Evolutionary conservation across 495 filamentous ascomycete species (phyloP).

Genomic region (Penicillium mononematosum): DNA sequence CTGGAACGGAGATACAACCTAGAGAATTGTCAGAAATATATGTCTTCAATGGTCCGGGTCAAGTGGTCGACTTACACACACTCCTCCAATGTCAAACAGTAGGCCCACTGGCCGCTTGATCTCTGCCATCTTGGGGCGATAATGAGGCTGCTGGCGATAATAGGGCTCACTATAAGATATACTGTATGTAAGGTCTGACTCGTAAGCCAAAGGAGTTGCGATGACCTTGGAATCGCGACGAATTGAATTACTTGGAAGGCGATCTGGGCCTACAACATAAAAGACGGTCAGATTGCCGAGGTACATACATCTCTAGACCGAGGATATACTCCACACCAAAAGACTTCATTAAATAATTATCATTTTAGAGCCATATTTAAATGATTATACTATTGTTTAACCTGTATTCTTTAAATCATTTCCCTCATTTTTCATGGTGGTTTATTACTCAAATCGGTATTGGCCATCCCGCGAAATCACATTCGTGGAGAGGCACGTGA

Average conservation of each 20-base stretch:
- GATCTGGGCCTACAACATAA: neutral
- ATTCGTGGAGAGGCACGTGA: conserved; percentile 11
- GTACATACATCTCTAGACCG: conserved; percentile 18
- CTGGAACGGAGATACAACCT: conserved; percentile 92
- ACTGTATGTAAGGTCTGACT: neutral
- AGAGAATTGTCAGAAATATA: conserved; percentile 6
- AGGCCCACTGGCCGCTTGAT: conserved; percentile 66
- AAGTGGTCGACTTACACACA: conserved; percentile 67
- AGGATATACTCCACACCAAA: conserved; percentile 10
- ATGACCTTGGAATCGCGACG: conserved; percentile 8
- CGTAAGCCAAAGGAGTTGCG: neutral
- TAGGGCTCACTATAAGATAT: neutral
- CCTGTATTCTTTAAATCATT: too few relatives aligned
- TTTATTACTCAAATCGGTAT: neutral
- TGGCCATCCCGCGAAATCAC: neutral
- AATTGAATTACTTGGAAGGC: conserved; percentile 9
- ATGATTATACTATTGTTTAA: neutral
- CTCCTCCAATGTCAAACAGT: conserved; percentile 95
- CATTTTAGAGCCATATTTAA: neutral
- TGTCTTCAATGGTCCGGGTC: neutral
- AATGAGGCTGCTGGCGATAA: neutral
- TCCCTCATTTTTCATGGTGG: neutral
- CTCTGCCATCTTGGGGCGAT: conserved; percentile 32
- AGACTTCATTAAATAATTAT: neutral
- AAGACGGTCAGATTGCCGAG: conserved; percentile 22